Evolutionary conservation across 2,329 filamentous ascomycete species (phyloP).

Genomic region (Bertia moriformis): DNA sequence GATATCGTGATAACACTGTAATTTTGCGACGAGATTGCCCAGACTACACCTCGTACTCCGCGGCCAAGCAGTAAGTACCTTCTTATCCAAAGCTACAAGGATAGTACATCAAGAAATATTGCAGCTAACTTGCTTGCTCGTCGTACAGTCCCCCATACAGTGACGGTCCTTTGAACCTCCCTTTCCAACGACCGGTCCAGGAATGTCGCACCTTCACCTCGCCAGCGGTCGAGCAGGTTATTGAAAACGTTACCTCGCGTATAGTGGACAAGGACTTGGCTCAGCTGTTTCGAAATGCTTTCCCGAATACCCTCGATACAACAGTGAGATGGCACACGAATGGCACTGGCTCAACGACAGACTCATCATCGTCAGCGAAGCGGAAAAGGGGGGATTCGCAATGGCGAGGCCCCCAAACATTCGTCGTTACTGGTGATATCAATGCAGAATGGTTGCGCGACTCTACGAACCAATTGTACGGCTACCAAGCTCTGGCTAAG

Average conservation of each 20-base stretch:
- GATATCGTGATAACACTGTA: background rate
- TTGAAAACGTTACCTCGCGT: constrained; percentile 40
- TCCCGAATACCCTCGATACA: constrained; percentile 51
- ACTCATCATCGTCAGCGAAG: too few species aligned
- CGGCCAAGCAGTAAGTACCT: background rate
- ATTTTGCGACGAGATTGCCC: background rate
- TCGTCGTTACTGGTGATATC: constrained; percentile 87
- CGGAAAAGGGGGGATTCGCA: too few species aligned
- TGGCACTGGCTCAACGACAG: constrained; percentile 20
- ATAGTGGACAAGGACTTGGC: constrained; percentile 51
- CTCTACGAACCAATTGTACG: constrained; percentile 81
- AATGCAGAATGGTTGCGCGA: constrained; percentile 86
- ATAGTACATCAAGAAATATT: too few species aligned
- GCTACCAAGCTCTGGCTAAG: constrained; percentile 74
- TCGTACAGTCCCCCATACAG: constrained; percentile 33
- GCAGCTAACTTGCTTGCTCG: background rate
- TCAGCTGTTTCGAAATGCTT: constrained; percentile 35
- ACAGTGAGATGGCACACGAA: constrained; percentile 59
- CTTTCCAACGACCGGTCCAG: constrained; percentile 45
- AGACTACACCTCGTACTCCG: background rate
- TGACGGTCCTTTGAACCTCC: constrained; percentile 41
- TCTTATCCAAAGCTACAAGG: background rate
- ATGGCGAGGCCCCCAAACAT: too few species aligned
- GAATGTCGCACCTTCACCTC: constrained; percentile 52
- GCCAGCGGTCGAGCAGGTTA: constrained; percentile 44